Evolutionary conservation across 2,329 filamentous ascomycete species (phyloP).

Genomic region (Talaromyces sp.): DNA sequence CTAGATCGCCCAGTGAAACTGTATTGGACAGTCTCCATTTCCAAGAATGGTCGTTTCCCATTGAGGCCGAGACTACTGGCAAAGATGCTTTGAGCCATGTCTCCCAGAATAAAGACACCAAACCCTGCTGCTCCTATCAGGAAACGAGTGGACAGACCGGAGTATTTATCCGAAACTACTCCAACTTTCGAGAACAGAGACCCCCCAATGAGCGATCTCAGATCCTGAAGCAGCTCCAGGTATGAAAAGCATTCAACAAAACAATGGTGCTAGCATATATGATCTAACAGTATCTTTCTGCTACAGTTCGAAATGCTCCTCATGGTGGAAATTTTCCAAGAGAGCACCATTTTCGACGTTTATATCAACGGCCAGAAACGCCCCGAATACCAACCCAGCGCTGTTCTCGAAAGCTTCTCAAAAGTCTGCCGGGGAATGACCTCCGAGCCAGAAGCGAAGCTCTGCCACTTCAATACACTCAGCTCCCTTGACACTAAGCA

Average conservation of each 20-base stretch:
- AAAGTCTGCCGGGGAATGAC: background rate
- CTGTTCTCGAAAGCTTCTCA: background rate
- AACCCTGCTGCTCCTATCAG: background rate
- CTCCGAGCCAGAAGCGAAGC: background rate
- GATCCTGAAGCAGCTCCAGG: background rate
- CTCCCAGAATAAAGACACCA: background rate
- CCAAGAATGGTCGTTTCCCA: background rate
- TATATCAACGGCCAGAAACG: background rate
- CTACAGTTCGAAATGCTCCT: background rate
- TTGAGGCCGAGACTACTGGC: background rate
- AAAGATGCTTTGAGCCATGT: background rate
- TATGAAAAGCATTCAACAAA: background rate
- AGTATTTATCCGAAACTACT: background rate
- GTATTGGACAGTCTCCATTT: background rate
- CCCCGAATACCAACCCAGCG: background rate
- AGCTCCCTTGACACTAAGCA: background rate
- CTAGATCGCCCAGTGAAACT: background rate
- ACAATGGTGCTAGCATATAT: background rate
- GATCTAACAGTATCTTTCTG: background rate
- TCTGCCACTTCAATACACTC: background rate
- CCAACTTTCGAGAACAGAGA: background rate
- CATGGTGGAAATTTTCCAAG: background rate
- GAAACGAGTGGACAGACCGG: background rate
- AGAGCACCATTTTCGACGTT: background rate
- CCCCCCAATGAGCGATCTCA: background rate